phyloP scores from a whole-genome alignment of 148 eudicot species.

The Rhododendron vialii region DNA sequence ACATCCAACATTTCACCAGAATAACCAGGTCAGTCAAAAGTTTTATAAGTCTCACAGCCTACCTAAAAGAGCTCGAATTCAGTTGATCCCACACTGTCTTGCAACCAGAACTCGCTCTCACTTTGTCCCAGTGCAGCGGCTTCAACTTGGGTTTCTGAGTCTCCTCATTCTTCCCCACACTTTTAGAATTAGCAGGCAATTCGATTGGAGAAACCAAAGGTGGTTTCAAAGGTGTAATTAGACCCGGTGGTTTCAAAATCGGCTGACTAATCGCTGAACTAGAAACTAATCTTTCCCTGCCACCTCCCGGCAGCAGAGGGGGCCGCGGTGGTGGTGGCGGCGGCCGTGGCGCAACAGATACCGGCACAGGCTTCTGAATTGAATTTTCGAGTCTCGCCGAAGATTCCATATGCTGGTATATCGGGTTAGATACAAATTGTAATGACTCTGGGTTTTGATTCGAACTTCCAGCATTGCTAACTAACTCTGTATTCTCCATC shows the following conservation, averaged over 20 bases:
- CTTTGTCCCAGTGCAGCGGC: slow-evolving; percentile 98
- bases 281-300: slow-evolving; percentile 34
- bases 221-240: slow-evolving; percentile 3
- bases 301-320: slow-evolving; percentile 25
- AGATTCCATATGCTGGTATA: not conserved
- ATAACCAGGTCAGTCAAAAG: not conserved
- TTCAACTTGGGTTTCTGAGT: slow-evolving; percentile 73
- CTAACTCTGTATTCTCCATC: not conserved
- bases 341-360: not conserved
- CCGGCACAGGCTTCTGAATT: not conserved
- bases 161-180: slow-evolving; percentile 33
- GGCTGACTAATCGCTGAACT: slow-evolving; percentile 10
- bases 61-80: slow-evolving; percentile 91
- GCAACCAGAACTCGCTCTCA: slow-evolving; percentile 81
- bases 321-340: slow-evolving; percentile 21
- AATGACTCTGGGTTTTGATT: not conserved
- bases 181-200: slow-evolving; percentile 25
- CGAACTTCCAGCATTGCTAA: not conserved
- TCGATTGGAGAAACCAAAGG: slow-evolving; percentile 23
- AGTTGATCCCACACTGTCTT: slow-evolving; percentile 99
- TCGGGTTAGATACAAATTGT: not conserved
- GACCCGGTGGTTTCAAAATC: slow-evolving; percentile 3
- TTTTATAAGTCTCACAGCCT: slow-evolving; percentile 10
- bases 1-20: not conserved
- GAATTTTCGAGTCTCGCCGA: not conserved